Conservation (phyloP, 768 basidiomycete genomes). For the Lactifluus echinatus region DNA sequence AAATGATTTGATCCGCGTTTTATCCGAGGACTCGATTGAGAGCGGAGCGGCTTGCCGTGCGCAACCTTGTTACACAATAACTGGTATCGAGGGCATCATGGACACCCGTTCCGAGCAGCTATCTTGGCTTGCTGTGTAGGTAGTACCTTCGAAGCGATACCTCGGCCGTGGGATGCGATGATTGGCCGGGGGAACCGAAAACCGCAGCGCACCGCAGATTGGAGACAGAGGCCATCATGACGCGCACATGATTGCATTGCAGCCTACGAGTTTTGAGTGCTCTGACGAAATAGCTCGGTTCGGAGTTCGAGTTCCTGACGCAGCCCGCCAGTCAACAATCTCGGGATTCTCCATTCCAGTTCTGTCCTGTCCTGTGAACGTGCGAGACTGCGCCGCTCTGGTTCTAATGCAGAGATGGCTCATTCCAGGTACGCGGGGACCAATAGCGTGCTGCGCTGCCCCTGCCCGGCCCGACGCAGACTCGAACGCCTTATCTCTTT, state of each 20-base stretch:
- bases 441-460: neutral
- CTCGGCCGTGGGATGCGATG: neutral
- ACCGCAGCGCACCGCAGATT: no score
- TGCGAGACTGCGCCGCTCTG: no score
- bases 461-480: neutral
- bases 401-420: neutral
- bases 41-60: neutral
- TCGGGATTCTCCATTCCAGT: no score
- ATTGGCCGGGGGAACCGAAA: neutral
- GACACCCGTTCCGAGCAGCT: neutral
- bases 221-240: no score
- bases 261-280: no score
- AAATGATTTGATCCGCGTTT: neutral
- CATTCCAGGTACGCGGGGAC: neutral
- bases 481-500: neutral
- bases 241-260: no score
- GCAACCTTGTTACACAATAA: neutral
- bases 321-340: no score
- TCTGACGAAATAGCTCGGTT: neutral
- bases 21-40: neutral
- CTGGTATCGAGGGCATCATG: neutral
- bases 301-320: neutral
- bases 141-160: no score
- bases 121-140: no score
- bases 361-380: no score